Evolutionary conservation across 768 basidiomycete species (phyloP), one percentile per base, ranked within the genome.

Genomic region (Exsudoporus frostii): DNA sequence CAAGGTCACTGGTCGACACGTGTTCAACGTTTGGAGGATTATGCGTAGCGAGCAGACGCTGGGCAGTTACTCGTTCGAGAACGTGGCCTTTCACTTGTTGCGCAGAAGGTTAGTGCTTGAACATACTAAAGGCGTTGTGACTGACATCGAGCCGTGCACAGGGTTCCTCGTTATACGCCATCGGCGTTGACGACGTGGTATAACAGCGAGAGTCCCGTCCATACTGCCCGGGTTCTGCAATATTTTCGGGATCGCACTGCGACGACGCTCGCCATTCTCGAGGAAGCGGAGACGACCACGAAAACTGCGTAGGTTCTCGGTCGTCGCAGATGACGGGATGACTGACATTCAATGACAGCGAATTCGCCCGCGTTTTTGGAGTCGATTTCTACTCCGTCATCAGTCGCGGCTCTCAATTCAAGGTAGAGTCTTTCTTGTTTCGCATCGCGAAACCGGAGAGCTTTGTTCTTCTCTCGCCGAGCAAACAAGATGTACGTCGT

Each of bases 351-450:
- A 2, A 53, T n/a, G 27, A 22, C 63, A 98, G 96, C 14, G 97
- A 99, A 69, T 98, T 98, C 63, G 95, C 97, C 37, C 85, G 97
- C 10, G 92, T 98, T 7, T 98, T 97, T 59, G 96, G 97, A 1
- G 87, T 99, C 40, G 97, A 99, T 71, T 98, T 98, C 67, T 91
- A 87, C 65, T 97, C 94, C 4, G 95, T 98, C 30, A 82, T 97
- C 57, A 93, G 84, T 55, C 84, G 97, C 30, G 97, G 97, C 0
- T 97, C 94, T 1, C 97, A 99, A 64, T 98, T 93, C 77, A 99
- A 98, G 72, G 97, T 98, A 25, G 97, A 99, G 73, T 94, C 94
- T 0, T 96, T 99, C 74, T 88, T 99, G 88, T 95, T 97, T 69
- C 85, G 95, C 19, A 93, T 98, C 44, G 90, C 91, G 17, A 98